Percentiles rank a stretch among this genome's conserved stretches.
phyloP scores from a whole-genome alignment of 2,329 filamentous ascomycete genomes.

The Hymenoscyphus fructigenus region DNA sequence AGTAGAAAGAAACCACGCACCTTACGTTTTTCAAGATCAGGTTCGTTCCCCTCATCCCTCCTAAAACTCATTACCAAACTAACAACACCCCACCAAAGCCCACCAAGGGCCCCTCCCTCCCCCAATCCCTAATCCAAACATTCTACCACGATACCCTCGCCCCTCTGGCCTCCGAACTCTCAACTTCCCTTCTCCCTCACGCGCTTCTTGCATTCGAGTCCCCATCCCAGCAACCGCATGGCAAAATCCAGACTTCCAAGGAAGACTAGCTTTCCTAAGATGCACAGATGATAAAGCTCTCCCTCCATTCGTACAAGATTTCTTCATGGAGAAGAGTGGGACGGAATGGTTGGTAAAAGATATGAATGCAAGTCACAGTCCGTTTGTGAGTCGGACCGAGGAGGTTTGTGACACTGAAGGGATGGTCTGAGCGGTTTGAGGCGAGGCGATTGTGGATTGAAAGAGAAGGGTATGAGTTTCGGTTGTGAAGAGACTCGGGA shows the following conservation, averaged over 20 bases:
- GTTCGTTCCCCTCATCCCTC: not conserved
- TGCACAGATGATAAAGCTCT: not conserved
- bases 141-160: not conserved
- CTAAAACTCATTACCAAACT: not conserved
- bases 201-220: not conserved
- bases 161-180: not conserved
- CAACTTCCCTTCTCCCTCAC: not conserved
- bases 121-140: not conserved
- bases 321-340: constrained; percentile 1
- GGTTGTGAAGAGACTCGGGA: not conserved
- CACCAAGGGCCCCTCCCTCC: not conserved
- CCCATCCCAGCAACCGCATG: constrained; percentile 3
- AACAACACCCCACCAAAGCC: not conserved
- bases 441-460: not conserved
- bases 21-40: not conserved
- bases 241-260: not conserved
- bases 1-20: not conserved
- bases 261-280: not conserved
- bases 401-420: not conserved
- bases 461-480: not conserved
- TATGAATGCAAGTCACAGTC: not conserved
- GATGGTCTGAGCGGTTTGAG: not conserved
- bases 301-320: not conserved
- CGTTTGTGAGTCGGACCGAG: not conserved
- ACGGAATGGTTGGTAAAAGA: not conserved